Evolutionary conservation across 495 filamentous ascomycete species (phyloP), one percentile per base, ranked within the genome.

Genomic region (Penicillium steckii): DNA sequence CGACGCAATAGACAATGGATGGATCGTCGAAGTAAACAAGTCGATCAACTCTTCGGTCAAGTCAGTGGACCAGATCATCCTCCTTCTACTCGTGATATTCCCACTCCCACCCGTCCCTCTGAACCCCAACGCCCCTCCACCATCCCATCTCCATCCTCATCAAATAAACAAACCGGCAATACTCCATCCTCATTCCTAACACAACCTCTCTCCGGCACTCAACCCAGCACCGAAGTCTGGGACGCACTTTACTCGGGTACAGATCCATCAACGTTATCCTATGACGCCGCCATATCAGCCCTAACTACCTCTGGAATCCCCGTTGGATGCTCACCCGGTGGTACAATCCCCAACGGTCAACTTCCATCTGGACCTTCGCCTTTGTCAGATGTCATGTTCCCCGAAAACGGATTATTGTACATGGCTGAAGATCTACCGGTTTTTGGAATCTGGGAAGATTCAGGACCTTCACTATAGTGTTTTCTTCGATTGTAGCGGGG

Each of bases 251-350:
- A 66, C 49, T 56, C 60, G 38, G 48, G 44, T 26, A n/a, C 68
- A 30, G 55, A 67, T 45, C 60, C 43, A 26, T 62, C 57, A 47
- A 59, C 58, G 23, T 52, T 65, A 40, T 65, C 61, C 29, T 78
- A 60, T 49, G 76, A 66, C 61, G 68, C 58, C 44, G 76, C 77
- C 7, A 77, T 82, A 18, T 73, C 78, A 7, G 72, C 79, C 12
- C 62, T 84, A 4, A 75, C 71, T 4, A 78, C 71, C 10, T 74
- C 74, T 1, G 72, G 75, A 0, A 67, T 76, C 37, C 70, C 74
- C 4, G 59, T 70, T 8, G 64, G 64, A 23, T 72, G 65, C 32
- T 76, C 76, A 10, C 71, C 71, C 9, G 74, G 75, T 27, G 62
- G 70, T 0, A 74, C 75, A 4, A 61, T 70, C 35, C 66, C 65